Base-by-base conservation (phyloP, 345 rosid species). In the Theobroma cacao region DNA sequence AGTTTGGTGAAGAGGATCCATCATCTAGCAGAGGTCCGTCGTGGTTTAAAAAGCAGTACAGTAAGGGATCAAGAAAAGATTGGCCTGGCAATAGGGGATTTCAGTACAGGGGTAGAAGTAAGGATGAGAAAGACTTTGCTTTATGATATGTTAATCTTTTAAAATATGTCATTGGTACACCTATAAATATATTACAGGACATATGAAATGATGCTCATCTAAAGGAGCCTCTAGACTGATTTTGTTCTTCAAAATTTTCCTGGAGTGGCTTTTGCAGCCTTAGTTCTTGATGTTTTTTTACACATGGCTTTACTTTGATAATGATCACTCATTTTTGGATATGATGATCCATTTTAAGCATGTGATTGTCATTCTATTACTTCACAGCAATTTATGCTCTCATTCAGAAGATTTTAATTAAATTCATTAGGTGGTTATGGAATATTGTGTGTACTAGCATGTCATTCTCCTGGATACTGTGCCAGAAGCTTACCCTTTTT, bases 21-120 rank as follows among this genome's bases (percentile, higher is more conserved):
- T 81, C 86, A 33, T 85, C 91, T 52, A 84, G 89, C 52, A 81
- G 83, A 78, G 88, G 78, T 15, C 56, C 82, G 55, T 89, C 98
- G 0, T 88, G 98, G 98, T 92, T 87, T 79, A 88, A 80, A 78
- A 87, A 85, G 22, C 82, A 88, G 31, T 84, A 83, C 71, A 56
- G 71, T 18, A 89, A 71, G 78, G 89, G 91, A 70, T 66, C 90
- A 14, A 84, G 82, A 81, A 85, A 77, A 30, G 82, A 82, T 10
- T 13, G 40, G 76, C 81, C 80, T 76, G 81, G 81, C 76, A 88
- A 83, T 82, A 81, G 81, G 62, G 86, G 88, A 71, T 60, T 76
- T 43, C 80, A 76, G 26, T 78, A 33, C 48, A 55, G 76, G 78
- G 83, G 87, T 75, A 81, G 80, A 89, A 89, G 98, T 93, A 91